Conservation (phyloP, 2,329 filamentous ascomycete species). For the Aurifilum marmelostoma region DNA sequence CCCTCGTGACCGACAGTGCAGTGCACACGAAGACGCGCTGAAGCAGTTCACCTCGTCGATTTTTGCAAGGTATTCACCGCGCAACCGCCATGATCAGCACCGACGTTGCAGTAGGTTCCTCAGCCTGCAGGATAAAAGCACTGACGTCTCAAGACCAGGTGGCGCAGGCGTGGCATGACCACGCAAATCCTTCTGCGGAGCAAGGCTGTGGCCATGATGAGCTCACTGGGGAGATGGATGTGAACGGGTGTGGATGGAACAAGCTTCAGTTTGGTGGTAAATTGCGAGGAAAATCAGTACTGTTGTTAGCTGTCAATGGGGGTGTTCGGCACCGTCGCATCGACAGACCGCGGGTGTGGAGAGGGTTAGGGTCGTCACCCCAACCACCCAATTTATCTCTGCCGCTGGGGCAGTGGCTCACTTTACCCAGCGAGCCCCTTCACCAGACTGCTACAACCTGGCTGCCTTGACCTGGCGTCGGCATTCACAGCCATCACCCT, state of each 20-base stretch:
- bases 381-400: slow-evolving; percentile 8
- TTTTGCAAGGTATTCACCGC: background rate
- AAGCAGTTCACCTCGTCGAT: background rate
- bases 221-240: background rate
- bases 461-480: background rate
- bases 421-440: background rate
- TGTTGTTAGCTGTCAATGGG: background rate
- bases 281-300: background rate
- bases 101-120: background rate
- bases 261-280: background rate
- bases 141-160: background rate
- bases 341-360: background rate
- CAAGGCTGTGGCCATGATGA: background rate
- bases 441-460: background rate
- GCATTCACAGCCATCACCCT: background rate
- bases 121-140: background rate
- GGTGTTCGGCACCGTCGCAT: background rate
- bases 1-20: background rate
- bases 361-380: background rate
- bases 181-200: background rate
- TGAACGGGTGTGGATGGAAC: background rate
- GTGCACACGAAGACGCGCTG: background rate
- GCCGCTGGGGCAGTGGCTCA: background rate
- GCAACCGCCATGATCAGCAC: too few relatives aligned
- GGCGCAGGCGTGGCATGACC: background rate